Percentiles rank a stretch among this genome's conserved stretches.
These are phyloP conservation scores for Bonnemaisonia californica DNA, from an alignment of 31 red algal species.

Conservation along the genomic window DNA sequence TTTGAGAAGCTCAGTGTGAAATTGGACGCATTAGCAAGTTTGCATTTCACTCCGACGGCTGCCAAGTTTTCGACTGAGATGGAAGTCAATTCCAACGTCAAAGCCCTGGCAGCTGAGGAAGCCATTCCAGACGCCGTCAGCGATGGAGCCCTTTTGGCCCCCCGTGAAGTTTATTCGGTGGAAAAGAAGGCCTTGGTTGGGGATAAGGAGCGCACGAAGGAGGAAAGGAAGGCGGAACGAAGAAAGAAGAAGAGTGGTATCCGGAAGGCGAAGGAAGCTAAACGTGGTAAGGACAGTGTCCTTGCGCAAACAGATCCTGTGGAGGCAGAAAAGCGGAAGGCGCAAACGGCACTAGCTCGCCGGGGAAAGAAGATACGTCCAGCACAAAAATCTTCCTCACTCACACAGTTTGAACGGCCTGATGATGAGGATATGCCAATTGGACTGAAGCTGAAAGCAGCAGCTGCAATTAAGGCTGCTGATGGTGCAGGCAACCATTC, in stretches of 20 bases:
- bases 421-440: background rate
- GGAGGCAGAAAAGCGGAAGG: constrained; percentile 42
- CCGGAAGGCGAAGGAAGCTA: constrained; percentile 14
- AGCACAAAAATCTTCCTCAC: background rate
- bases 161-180: constrained; percentile 53
- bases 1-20: constrained; percentile 53
- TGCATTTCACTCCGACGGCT: constrained; percentile 50
- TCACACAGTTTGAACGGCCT: background rate
- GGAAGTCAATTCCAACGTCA: constrained; percentile 35
- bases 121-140: constrained; percentile 76
- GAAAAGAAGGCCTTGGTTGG: constrained; percentile 54
- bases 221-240: constrained; percentile 37
- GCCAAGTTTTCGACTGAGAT: constrained; percentile 29
- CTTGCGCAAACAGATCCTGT: constrained; percentile 40
- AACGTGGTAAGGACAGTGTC: constrained; percentile 9
- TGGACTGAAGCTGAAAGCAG: background rate
- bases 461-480: background rate
- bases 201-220: constrained; percentile 54
- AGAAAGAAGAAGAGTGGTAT: constrained; percentile 45
- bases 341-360: constrained; percentile 40
- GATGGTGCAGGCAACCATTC: background rate
- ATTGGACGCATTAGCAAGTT: constrained; percentile 58
- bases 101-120: constrained; percentile 64
- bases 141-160: constrained; percentile 46
- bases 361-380: constrained; percentile 49